Evolutionary conservation across 768 basidiomycete genomes (phyloP), one percentile per base, ranked within the genome.

Genomic region (Serendipita indica): DNA sequence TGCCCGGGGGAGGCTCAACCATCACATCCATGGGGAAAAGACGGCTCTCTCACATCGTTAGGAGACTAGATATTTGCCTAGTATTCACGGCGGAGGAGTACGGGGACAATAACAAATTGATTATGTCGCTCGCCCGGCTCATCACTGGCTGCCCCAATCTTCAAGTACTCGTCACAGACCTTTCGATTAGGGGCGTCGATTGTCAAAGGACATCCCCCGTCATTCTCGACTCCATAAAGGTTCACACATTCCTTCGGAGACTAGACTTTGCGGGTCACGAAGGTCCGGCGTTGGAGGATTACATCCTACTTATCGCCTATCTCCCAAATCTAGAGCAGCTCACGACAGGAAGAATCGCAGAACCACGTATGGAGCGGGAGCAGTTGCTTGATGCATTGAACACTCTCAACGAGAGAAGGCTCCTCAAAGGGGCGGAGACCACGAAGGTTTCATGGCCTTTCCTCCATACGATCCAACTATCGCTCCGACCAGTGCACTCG

Each of bases 181-280:
- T 54, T 54, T 4, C 49, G 10, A 28, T 54, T n/a, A 28, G 49
- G 10, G 30, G 20, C 7, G 49, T 54, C 10, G 49, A 54, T 54
- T 54, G 49, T 27, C 49, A 54, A 54, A 18, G 49, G n/a, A 18
- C 49, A 32, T 54, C 49, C 7, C 30, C 16, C 16, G 3, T 54
- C 12, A 10, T 54, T 1, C 20, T 54, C 20, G 30, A 54, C n/a
- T 7, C 49, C 12, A 25, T 54, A 18, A 54, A 54, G n/a, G 10
- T n/a, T 10, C 30, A 27, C n/a, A 10, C 10, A 10, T 7, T 22
- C 22, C 16, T 54, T 2, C 20, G 20, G n/a, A 18, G 49, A 25
- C 49, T 54, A 7, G 49, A 54, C n/a, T 54, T 54, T 33, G 49
- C 49, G 4, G 49, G 49, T 20, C 49, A 54, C 49, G 49, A 54